A percentile compares a stretch with the other conserved stretches of the same genome.
These are phyloP conservation scores for Globisporangium iwayamae DNA, from an alignment of 352 stramenopile genomes.

Conservation along the genomic window DNA sequence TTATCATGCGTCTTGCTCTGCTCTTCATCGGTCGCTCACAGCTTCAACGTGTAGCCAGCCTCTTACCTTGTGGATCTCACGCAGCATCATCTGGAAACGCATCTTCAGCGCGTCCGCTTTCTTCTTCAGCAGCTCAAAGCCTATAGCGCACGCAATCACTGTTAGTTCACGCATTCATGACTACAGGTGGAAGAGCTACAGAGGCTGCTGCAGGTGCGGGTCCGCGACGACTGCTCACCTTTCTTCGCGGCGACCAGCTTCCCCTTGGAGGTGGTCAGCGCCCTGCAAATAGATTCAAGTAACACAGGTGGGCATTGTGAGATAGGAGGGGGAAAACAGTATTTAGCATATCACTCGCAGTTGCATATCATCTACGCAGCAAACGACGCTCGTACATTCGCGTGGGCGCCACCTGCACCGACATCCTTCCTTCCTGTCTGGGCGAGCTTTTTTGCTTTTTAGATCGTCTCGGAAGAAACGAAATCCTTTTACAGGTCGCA, in stretches of 20 bases:
- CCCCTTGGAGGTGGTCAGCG: slow-evolving; percentile 79
- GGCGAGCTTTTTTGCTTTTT: not conserved
- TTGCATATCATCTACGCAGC: not conserved
- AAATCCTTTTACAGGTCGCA: slow-evolving; percentile 4
- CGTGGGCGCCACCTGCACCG: slow-evolving; percentile 67
- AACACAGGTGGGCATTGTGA: not conserved
- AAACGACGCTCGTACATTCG: slow-evolving; percentile 55
- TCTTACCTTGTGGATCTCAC: slow-evolving; percentile 80
- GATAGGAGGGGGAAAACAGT: not conserved
- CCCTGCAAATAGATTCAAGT: slow-evolving; percentile 33
- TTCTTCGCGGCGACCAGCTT: slow-evolving; percentile 86
- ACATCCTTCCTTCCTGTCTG: slow-evolving; percentile 23
- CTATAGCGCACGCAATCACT: slow-evolving; percentile 19
- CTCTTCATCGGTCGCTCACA: slow-evolving; percentile 16
- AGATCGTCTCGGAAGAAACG: not conserved
- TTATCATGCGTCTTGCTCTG: not conserved
- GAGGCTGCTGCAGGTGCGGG: not conserved
- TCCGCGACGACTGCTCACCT: slow-evolving; percentile 29
- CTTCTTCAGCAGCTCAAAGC: slow-evolving; percentile 92
- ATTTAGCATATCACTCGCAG: not conserved
- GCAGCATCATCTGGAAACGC: slow-evolving; percentile 87
- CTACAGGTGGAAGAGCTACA: not conserved
- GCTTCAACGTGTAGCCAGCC: not conserved
- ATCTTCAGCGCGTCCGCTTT: slow-evolving; percentile 99
- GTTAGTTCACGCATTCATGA: not conserved